Conservation (phyloP, 2,329 filamentous ascomycete species). For the Bipolaris cookei region DNA sequence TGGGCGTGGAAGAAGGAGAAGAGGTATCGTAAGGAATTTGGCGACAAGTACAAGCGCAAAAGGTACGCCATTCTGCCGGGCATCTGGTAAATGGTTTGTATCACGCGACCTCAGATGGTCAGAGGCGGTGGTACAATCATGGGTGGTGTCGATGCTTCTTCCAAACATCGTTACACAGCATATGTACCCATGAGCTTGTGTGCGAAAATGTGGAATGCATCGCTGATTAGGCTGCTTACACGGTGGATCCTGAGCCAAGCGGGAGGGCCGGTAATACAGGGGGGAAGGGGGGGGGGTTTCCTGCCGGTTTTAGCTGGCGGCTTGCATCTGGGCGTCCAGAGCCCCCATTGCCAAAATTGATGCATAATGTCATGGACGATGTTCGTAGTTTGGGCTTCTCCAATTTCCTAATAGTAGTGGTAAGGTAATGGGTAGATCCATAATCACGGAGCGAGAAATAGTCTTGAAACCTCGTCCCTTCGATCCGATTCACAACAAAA, state of each 20-base stretch:
- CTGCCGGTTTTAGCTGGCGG: too few relatives aligned
- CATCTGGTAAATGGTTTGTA: constrained; percentile 60
- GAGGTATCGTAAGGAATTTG: constrained; percentile 88
- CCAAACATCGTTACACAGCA: constrained; percentile 7
- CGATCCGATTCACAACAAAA: too few relatives aligned
- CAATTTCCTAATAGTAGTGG: too few relatives aligned
- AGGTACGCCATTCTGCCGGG: constrained; percentile 81
- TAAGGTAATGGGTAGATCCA: too few relatives aligned
- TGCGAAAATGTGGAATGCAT: neutral
- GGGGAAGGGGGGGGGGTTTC: too few relatives aligned
- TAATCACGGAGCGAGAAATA: too few relatives aligned
- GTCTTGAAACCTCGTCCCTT: too few relatives aligned
- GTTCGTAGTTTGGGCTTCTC: too few relatives aligned
- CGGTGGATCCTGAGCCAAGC: neutral
- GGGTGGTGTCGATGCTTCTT: too few relatives aligned
- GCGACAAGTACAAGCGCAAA: constrained; percentile 96
- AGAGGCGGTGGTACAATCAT: neutral
- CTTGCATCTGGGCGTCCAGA: too few relatives aligned
- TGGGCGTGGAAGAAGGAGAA: constrained; percentile 95
- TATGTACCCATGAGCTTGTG: neutral
- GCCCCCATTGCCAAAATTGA: too few relatives aligned
- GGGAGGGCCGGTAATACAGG: neutral
- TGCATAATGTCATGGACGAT: too few relatives aligned
- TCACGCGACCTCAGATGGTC: neutral
- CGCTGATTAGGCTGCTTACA: neutral